phyloP scores from a whole-genome alignment of 2,329 filamentous ascomycete species.

The Escovopsis sp. region DNA sequence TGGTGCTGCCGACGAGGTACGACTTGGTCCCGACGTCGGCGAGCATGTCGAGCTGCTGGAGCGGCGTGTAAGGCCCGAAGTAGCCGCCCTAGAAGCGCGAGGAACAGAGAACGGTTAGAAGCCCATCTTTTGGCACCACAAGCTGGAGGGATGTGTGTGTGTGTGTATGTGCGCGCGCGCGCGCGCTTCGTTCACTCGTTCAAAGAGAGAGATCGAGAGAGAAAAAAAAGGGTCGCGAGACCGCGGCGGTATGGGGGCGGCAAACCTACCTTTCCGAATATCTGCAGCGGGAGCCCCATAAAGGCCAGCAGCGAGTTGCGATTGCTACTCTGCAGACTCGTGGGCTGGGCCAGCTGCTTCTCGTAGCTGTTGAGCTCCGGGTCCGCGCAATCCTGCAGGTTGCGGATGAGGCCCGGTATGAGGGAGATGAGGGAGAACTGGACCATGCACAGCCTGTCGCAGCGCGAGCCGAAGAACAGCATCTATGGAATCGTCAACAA shows the following conservation, averaged over 20 bases:
- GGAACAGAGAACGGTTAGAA: too few relatives aligned
- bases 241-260: background rate
- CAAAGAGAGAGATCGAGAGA: too few relatives aligned
- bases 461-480: slow-evolving; percentile 96
- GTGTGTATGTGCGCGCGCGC: too few relatives aligned
- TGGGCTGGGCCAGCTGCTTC: slow-evolving; percentile 58
- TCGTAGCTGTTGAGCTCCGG: slow-evolving; percentile 82
- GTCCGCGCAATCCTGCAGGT: slow-evolving; percentile 88
- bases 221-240: too few relatives aligned
- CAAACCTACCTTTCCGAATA: slow-evolving; percentile 66
- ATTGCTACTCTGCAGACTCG: slow-evolving; percentile 82
- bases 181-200: too few relatives aligned
- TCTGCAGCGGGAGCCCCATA: slow-evolving; percentile 86
- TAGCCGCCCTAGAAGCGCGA: slow-evolving; percentile 78
- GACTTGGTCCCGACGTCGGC: slow-evolving; percentile 92
- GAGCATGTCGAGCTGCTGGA: slow-evolving; percentile 88
- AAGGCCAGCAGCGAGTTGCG: slow-evolving; percentile 79
- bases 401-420: slow-evolving; percentile 82
- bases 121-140: too few relatives aligned
- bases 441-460: slow-evolving; percentile 92
- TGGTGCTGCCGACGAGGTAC: slow-evolving; percentile 94
- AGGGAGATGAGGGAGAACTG: slow-evolving; percentile 93
- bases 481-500: too few relatives aligned
- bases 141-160: too few relatives aligned
- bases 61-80: slow-evolving; percentile 89